phyloP scores from a whole-genome alignment of 140 eudicot species.

The Oenanthe javanica region DNA sequence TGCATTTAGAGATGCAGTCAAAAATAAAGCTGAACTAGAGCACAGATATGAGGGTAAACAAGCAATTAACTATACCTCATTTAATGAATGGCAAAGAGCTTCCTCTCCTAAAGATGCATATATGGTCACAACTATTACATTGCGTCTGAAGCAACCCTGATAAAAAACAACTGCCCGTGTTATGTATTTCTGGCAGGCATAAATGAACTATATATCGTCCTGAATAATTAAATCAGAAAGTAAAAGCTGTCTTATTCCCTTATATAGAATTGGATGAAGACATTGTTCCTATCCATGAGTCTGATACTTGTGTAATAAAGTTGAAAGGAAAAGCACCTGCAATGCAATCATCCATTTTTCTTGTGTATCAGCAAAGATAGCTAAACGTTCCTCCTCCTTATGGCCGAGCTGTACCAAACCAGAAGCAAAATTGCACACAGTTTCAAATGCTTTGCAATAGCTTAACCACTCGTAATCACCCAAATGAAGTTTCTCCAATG shows the following conservation, averaged over 20 bases:
- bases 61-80: constrained; percentile 48
- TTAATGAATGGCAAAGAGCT: constrained; percentile 79
- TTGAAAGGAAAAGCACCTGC: constrained; percentile 44
- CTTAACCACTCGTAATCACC: constrained; percentile 88
- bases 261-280: not conserved
- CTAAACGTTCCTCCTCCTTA: constrained; percentile 66
- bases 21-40: not conserved
- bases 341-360: constrained; percentile 91
- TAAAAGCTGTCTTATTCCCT: not conserved
- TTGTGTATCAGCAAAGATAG: constrained; percentile 94
- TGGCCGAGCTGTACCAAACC: constrained; percentile 85
- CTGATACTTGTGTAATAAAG: too few relatives aligned
- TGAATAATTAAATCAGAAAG: not conserved
- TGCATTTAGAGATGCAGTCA: not conserved
- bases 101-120: constrained; percentile 97
- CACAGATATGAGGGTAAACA: not conserved
- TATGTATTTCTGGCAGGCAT: constrained; percentile 1
- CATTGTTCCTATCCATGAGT: not conserved
- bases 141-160: constrained; percentile 95
- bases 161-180: constrained; percentile 4
- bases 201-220: not conserved
- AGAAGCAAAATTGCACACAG: constrained; percentile 70
- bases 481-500: constrained; percentile 88
- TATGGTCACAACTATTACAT: constrained; percentile 83
- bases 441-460: constrained; percentile 61